These are phyloP conservation scores for Achaetomium macrosporum DNA, from an alignment of 2,329 filamentous ascomycete species.

Conservation along the genomic window DNA sequence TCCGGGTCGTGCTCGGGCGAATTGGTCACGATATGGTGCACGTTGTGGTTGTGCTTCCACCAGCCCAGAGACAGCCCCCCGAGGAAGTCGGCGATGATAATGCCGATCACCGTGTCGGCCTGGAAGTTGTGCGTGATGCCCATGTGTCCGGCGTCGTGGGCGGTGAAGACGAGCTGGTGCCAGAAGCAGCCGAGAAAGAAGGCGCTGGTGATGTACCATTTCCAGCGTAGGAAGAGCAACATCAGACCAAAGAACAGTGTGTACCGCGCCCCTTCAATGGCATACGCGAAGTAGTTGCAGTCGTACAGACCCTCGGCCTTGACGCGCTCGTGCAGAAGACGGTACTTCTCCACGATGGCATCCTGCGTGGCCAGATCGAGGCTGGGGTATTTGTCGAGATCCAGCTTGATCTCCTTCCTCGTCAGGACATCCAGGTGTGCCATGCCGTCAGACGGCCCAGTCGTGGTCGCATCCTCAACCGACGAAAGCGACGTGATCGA, in stretches of 20 bases:
- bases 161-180: slow-evolving; percentile 92
- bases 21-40: slow-evolving; percentile 95
- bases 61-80: slow-evolving; percentile 88
- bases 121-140: slow-evolving; percentile 91
- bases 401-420: slow-evolving; percentile 66
- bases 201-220: slow-evolving; percentile 65
- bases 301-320: slow-evolving; percentile 70
- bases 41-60: slow-evolving; percentile 97
- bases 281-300: slow-evolving; percentile 78
- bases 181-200: slow-evolving; percentile 76
- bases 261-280: slow-evolving; percentile 69
- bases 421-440: slow-evolving; percentile 69
- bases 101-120: slow-evolving; percentile 76
- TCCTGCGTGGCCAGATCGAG: slow-evolving; percentile 69
- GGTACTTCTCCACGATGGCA: slow-evolving; percentile 73
- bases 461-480: slow-evolving; percentile 40
- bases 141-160: slow-evolving; percentile 95
- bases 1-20: slow-evolving; percentile 93
- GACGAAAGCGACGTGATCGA: slow-evolving; percentile 58
- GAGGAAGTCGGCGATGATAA: slow-evolving; percentile 81
- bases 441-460: slow-evolving; percentile 45
- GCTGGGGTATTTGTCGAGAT: slow-evolving; percentile 74
- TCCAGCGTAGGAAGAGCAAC: slow-evolving; percentile 53
- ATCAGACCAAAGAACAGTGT: slow-evolving; percentile 57
- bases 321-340: slow-evolving; percentile 67